Conservation (phyloP, 495 filamentous ascomycete genomes). For the Pseudevernia furfuracea region DNA sequence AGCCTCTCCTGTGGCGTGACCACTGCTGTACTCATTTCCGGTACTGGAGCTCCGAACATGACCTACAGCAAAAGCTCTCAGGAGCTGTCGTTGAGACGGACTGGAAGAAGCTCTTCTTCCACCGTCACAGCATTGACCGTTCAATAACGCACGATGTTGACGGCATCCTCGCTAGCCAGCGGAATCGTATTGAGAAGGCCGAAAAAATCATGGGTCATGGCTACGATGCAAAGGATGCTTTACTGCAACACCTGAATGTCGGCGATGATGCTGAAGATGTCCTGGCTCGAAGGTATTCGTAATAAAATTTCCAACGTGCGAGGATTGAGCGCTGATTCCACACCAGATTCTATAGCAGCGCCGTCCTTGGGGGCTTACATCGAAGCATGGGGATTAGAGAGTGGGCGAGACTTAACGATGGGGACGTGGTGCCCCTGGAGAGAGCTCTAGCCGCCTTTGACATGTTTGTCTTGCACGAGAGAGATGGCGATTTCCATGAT, state of each 20-base stretch:
- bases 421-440: slow-evolving; percentile 56
- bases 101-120: slow-evolving; percentile 69
- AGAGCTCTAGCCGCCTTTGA: slow-evolving; percentile 74
- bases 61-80: slow-evolving; percentile 49
- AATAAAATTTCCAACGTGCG: not conserved
- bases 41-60: slow-evolving; percentile 66
- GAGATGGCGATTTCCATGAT: slow-evolving; percentile 64
- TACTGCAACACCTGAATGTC: slow-evolving; percentile 56
- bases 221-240: slow-evolving; percentile 81
- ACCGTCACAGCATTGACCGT: slow-evolving; percentile 48
- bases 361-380: slow-evolving; percentile 70
- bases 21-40: slow-evolving; percentile 60
- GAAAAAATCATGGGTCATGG: slow-evolving; percentile 62
- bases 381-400: slow-evolving; percentile 66
- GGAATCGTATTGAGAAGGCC: slow-evolving; percentile 59
- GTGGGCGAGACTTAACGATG: slow-evolving; percentile 54
- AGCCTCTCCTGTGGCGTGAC: slow-evolving; percentile 69
- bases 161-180: slow-evolving; percentile 59
- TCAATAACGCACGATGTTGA: slow-evolving; percentile 54
- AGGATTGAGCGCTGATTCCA: slow-evolving; percentile 3
- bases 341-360: slow-evolving; percentile 63
- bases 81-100: slow-evolving; percentile 49
- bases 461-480: slow-evolving; percentile 69
- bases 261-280: slow-evolving; percentile 61
- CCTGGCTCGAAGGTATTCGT: slow-evolving; percentile 65